Evolutionary conservation across 2,329 filamentous ascomycete genomes (phyloP), one percentile per base, ranked within the genome.

Genomic region (Furcasterigmium furcatum): DNA sequence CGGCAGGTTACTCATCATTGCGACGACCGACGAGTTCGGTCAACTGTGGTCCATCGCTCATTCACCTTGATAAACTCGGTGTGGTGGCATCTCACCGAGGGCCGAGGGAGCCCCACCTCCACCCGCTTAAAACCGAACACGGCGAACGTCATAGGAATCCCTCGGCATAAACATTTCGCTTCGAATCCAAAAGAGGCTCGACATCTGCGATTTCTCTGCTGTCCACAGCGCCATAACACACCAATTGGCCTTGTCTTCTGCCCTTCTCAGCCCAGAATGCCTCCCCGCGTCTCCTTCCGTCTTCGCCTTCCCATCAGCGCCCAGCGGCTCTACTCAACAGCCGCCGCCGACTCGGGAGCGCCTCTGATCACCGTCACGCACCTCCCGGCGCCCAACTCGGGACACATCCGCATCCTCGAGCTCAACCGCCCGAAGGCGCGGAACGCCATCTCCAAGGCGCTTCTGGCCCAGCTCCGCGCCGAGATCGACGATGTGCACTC

Each of bases 361-460:
- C 73, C 81, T 10, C 68, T 84, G 40, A 72, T 95, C 66, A 84
- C 85, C 60, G 78, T 88, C 54, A 85, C 82, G 49, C 83, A 86
- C 65, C 70, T 96, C 41, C 85, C 88, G 36, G 88, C 91, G 3
- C 84, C 90, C 1, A 81, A 85, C 59, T 82, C 82, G 16, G 94
- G 92, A 53, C 87, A 86, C 70, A 94, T 97, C 67, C 85, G 90
- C 48, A 79, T 97, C 53, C 82, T 97, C 46, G 86, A 92, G 50
- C 79, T 99, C 54, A 94, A 96, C 70, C 80, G 91, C 4, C 91
- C 91, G 1, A 66, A 79, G 9, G 86, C 91, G 29, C 87, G 92
- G 59, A 99, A 99, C 67, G 94, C 94, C 54, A 88, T 99, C 61
- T 97, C 91, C 1, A 79, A 75, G 47, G 81, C 84, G 46, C 76